Evolutionary conservation across 2,329 filamentous ascomycete species (phyloP).

Genomic region (Aspergillus quadrilineatus): DNA sequence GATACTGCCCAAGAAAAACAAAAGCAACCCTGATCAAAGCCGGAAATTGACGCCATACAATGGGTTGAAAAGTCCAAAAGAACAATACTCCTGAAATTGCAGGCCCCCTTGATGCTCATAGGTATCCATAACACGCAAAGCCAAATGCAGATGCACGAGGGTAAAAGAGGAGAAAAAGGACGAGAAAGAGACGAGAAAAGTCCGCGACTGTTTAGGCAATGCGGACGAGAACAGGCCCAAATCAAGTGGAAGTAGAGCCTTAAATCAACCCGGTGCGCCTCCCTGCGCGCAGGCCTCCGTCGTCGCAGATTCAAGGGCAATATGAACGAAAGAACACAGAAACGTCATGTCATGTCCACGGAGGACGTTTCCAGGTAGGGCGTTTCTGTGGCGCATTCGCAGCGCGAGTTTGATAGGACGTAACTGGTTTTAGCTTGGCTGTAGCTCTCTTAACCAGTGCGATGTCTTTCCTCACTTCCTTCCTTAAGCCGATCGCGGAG

Average conservation of each 20-base stretch:
- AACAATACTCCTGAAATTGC: conserved; percentile 24
- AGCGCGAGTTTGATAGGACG: not conserved
- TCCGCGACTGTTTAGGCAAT: not conserved
- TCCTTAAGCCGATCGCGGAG: conserved; percentile 41
- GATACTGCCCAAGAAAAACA: conserved; percentile 17
- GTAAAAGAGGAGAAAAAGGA: conserved; percentile 9
- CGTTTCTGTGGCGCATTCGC: not conserved
- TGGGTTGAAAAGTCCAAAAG: conserved; percentile 22
- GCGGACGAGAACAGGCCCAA: conserved; percentile 12
- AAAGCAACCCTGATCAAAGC: conserved; percentile 14
- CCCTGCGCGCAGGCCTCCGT: conserved; percentile 18
- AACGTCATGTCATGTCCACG: conserved; percentile 11
- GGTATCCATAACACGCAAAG: conserved; percentile 27
- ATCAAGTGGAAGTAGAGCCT: conserved; percentile 10
- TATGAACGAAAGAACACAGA: conserved; percentile 16
- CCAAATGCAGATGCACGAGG: conserved; percentile 25
- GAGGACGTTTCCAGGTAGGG: not conserved
- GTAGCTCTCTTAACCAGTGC: conserved; percentile 12
- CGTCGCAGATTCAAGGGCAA: conserved; percentile 17
- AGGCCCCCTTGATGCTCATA: conserved; percentile 25
- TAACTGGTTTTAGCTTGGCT: not conserved
- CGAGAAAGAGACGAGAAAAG: conserved; percentile 3
- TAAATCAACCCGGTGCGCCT: conserved; percentile 22
- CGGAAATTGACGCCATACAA: conserved; percentile 30
- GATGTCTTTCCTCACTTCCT: conserved; percentile 21